Evolutionary conservation across 1,284 basidiomycete genomes (phyloP), one percentile per base, ranked within the genome.

Genomic region (Flammula alnicola): DNA sequence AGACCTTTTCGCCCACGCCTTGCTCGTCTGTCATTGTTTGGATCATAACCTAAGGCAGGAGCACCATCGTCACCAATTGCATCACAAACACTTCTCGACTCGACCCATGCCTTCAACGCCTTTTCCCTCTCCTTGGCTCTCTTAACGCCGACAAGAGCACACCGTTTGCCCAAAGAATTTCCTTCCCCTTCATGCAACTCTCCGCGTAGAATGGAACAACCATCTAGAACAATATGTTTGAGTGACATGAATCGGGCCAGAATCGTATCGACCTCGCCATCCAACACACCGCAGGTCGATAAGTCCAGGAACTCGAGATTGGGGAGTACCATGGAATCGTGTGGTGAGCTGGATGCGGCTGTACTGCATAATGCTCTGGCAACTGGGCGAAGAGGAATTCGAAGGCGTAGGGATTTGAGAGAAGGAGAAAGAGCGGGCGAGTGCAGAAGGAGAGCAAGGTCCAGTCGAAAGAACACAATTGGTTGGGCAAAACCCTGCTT

Each of bases 381-480:
- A n/a, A 86, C 65, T 12, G 76, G 73, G 14, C 85, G 78, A 2
- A 72, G 66, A 12, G 87, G 88, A 29, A 88, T 71, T 33, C 82
- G 80, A 25, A 90, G 63, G 9, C 83, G 75, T 39, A 88, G 64
- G 40, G 75, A 66, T 7, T 62, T 71, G 38, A 84, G 64, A 12
- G 72, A 63, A 26, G 57, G 39, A 1, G 62, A 62, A 22, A 78
- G 52, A 30, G 70, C 67, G 0, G 72, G 66, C 3, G 85, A 82
- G 37, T 70, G 70, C 6, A 78, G 63, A 39, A 88, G 70, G 1
- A 60, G 56, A 2, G 74, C 59, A 16, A 77, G 65, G 35, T 84
- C 77, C 25, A 89, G 72, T 14, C 75, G 75, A 62, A 86, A 86
- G 69, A 90, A 89, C 4, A 88, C 85, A 42, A 90, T 67, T 0